These are phyloP conservation scores for Mortierella sp. DNA, from an alignment of 371 early-diverging fungal species.

Conservation along the genomic window DNA sequence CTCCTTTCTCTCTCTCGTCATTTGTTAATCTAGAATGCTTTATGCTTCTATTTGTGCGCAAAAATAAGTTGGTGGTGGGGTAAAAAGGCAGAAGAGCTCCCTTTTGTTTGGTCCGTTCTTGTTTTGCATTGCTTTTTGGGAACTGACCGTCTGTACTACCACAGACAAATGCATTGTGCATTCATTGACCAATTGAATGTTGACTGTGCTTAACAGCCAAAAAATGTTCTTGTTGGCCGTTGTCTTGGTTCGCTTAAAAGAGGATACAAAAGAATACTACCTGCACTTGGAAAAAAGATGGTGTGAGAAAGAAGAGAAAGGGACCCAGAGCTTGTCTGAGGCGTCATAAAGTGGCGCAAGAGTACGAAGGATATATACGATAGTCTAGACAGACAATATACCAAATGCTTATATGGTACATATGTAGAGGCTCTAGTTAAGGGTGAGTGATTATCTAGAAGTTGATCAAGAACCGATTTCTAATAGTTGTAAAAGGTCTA, in stretches of 20 bases:
- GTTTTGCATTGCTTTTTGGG: neutral
- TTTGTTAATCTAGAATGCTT: neutral
- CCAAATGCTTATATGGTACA: no score
- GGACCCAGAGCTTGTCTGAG: no score
- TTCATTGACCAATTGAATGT: neutral
- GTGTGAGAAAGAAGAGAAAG: no score
- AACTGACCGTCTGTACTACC: neutral
- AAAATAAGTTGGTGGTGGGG: neutral
- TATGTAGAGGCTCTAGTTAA: no score
- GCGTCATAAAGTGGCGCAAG: no score
- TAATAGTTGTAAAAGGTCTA: neutral
- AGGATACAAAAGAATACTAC: neutral
- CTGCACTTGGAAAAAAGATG: no score
- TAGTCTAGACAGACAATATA: no score
- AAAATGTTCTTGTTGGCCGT: neutral
- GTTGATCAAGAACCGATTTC: neutral
- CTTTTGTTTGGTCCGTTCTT: neutral
- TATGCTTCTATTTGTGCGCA: neutral
- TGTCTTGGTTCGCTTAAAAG: no score
- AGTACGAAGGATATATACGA: no score
- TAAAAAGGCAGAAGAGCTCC: no score
- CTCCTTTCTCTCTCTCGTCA: neutral
- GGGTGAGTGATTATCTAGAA: no score
- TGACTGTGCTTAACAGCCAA: neutral
- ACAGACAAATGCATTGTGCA: neutral